Evolutionary conservation across 805 yeast genomes (phyloP), one percentile per base, ranked within the genome.

Genomic region (Ogataea sp.): DNA sequence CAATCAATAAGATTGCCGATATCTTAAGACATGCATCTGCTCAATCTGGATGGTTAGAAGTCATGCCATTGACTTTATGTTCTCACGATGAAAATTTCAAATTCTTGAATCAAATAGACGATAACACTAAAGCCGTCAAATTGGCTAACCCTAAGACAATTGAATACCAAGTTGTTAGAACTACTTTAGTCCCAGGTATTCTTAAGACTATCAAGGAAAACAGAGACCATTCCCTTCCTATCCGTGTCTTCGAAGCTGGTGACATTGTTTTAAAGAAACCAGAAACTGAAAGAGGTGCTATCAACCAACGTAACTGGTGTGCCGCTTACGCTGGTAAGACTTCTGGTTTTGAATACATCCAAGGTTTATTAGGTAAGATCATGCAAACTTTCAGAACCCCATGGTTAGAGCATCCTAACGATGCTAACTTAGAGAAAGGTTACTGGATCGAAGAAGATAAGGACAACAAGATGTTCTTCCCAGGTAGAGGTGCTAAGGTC

Each of bases 161-260:
- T 38, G 99, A 93, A 67, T 93, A 90, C 64, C 96, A 93, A 70
- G 98, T 93, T 44, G 97, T 93, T 21, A 83, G 98, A 73, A 93
- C 98, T 15, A 77, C 95, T 21, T 71, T 93, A 51, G 69, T 90
- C 43, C 97, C 98, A 36, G 99, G 99, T 50, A 73, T 93, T 42
- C 76, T 93, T 58, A 93, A 93, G 66, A 93, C 98, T 20, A 80
- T 93, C 49, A 82, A 85, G 59, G 98, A 94, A 68, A 93, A 93
- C 70, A 83, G 96, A 69, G 84, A 88, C 61, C 97, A 94, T 62
- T 72, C 95, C 2, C 73, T 93, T 56, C 99, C 99, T 35, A 84
- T 94, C 57, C 82, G 78, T 62, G 96, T 94, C 43, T 93, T 93
- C 51, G 99, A 93, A 70, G 70, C 85, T 49, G 97, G 96, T 53